These are phyloP conservation scores for Tephrocybe sp. DNA, from an alignment of 768 basidiomycete species.

Conservation along the genomic window DNA sequence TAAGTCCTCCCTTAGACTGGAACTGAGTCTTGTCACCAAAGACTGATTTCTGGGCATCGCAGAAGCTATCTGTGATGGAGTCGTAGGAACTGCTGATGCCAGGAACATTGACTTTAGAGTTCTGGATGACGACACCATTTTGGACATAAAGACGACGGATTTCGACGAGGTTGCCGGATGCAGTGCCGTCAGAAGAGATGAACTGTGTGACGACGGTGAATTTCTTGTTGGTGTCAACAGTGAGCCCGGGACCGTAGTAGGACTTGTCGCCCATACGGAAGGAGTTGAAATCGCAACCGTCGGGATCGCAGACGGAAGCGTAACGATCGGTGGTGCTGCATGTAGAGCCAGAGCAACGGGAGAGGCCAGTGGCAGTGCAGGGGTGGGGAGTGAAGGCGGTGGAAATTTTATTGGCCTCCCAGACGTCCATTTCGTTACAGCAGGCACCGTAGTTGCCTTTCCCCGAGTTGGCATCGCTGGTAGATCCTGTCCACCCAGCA, in stretches of 20 bases:
- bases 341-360: conserved; percentile 35
- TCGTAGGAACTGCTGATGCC: conserved; percentile 35
- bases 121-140: conserved; percentile 47
- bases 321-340: conserved; percentile 38
- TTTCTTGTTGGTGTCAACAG: conserved; percentile 45
- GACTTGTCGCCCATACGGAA: conserved; percentile 46
- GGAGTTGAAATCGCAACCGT: conserved; percentile 62
- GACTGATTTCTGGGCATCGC: conserved; percentile 38
- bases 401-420: conserved; percentile 52
- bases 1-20: conserved; percentile 37
- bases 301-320: conserved; percentile 47
- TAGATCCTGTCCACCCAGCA: conserved; percentile 34
- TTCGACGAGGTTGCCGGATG: conserved; percentile 45
- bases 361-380: conserved; percentile 38
- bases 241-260: conserved; percentile 46
- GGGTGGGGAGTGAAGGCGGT: conserved; percentile 51
- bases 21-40: conserved; percentile 46
- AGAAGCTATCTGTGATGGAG: conserved; percentile 48
- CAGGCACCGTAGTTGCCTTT: conserved; percentile 36
- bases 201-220: conserved; percentile 61
- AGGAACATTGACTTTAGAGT: conserved; percentile 44
- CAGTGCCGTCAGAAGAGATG: conserved; percentile 43
- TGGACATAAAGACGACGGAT: conserved; percentile 55
- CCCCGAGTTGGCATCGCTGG: conserved; percentile 42
- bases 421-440: conserved; percentile 37